These are phyloP conservation scores for Tephrocybe rancida DNA, from an alignment of 768 basidiomycete genomes.

Conservation along the genomic window DNA sequence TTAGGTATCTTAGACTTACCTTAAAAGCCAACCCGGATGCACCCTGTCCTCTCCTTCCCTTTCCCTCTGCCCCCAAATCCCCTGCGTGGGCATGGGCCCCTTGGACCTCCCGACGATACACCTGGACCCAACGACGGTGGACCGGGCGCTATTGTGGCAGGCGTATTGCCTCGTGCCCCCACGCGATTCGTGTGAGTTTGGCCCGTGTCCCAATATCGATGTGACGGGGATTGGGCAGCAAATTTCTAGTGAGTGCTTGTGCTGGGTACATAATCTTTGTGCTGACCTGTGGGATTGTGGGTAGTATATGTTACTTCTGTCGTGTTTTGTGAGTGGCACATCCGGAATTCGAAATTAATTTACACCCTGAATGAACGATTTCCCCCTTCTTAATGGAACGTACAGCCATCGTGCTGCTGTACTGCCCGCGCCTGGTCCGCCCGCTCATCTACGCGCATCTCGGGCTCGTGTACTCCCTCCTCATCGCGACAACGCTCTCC, in stretches of 20 bases:
- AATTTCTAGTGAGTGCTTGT: slow-evolving; percentile 16
- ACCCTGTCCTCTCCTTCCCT: no score
- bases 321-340: slow-evolving; percentile 4
- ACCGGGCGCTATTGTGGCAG: background rate
- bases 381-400: no score
- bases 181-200: slow-evolving; percentile 12
- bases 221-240: slow-evolving; percentile 23
- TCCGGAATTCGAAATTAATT: no score
- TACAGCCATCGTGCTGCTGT: background rate
- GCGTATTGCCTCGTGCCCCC: slow-evolving; percentile 20
- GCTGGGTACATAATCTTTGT: background rate
- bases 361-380: no score
- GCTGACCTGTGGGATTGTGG: background rate
- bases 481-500: background rate
- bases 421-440: background rate
- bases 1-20: no score
- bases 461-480: background rate
- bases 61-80: no score
- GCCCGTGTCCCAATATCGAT: slow-evolving; percentile 22
- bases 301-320: slow-evolving; percentile 14
- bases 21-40: no score
- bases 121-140: background rate
- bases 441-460: background rate
- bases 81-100: no score
- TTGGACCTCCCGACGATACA: background rate